A percentile compares a stretch with the other conserved stretches of the same genome.
These are phyloP conservation scores for Aphanomyces astaci DNA, from an alignment of 352 stramenopile species.

Conservation along the genomic window DNA sequence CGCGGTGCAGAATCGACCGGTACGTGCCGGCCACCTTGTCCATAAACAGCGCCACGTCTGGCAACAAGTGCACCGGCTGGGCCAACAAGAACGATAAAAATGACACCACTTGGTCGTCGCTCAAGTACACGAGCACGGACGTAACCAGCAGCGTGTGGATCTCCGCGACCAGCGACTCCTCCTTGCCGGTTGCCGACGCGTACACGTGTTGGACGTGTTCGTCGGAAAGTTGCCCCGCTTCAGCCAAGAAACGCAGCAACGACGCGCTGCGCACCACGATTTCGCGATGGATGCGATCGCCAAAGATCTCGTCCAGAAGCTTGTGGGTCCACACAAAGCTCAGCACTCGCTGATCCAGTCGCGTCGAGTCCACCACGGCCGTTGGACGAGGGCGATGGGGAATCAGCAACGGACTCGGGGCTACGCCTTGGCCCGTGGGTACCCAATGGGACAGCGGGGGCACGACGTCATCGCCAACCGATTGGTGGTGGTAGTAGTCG, in stretches of 20 bases:
- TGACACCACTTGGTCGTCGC: slow-evolving; percentile 58
- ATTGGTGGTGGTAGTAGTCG: slow-evolving; percentile 99
- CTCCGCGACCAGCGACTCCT: slow-evolving; percentile 72
- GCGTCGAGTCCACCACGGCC: slow-evolving; percentile 22
- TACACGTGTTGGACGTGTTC: slow-evolving; percentile 63
- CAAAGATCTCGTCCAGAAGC: slow-evolving; percentile 82
- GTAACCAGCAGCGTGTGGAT: slow-evolving; percentile 75
- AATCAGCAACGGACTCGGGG: slow-evolving; percentile 59
- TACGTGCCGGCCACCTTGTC: slow-evolving; percentile 60
- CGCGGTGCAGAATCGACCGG: slow-evolving; percentile 63
- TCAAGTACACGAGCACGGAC: slow-evolving; percentile 58
- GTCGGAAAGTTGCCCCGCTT: slow-evolving; percentile 61
- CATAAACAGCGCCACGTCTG: slow-evolving; percentile 50
- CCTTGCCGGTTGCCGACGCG: slow-evolving; percentile 74
- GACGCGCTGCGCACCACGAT: slow-evolving; percentile 74
- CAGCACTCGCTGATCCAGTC: slow-evolving; percentile 67
- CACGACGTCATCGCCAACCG: slow-evolving; percentile 85
- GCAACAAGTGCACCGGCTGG: slow-evolving; percentile 20
- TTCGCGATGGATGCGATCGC: slow-evolving; percentile 82
- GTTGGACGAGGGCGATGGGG: slow-evolving; percentile 7
- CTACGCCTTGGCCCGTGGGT: slow-evolving; percentile 60
- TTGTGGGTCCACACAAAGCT: slow-evolving; percentile 63
- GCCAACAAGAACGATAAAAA: slow-evolving; percentile 60
- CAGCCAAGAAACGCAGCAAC: slow-evolving; percentile 77
- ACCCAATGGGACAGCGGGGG: slow-evolving; percentile 88